These are phyloP conservation scores for Barnettozyma siamensis DNA, from an alignment of 805 yeast genomes.

Conservation along the genomic window DNA sequence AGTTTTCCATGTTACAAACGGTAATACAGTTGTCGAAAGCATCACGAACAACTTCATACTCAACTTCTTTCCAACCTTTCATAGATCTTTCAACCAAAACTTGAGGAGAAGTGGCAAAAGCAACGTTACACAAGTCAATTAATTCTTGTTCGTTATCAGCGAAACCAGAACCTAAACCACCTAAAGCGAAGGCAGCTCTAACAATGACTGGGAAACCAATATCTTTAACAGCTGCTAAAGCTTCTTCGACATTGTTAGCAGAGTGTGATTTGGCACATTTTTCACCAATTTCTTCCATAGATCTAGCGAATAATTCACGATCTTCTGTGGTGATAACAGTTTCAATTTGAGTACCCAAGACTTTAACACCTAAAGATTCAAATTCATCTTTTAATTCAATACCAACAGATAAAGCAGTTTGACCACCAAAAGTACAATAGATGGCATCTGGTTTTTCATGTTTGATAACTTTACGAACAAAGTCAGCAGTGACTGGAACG, in stretches of 20 bases:
- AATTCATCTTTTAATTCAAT: constrained; percentile 93
- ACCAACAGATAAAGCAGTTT: constrained; percentile 96
- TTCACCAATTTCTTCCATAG: constrained; percentile 93
- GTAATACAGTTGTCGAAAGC: constrained; percentile 96
- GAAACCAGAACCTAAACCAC: constrained; percentile 98
- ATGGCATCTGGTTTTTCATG: constrained; percentile 97
- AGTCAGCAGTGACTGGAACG: constrained; percentile 95
- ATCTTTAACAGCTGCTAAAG: constrained; percentile 73
- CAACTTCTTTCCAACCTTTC: constrained; percentile 99
- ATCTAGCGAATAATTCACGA: constrained; percentile 89
- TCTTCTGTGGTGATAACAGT: constrained; percentile 97
- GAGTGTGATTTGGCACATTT: constrained; percentile 94
- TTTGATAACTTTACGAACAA: constrained; percentile 90
- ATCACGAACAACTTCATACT: constrained; percentile 98
- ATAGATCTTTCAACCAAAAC: constrained; percentile 91
- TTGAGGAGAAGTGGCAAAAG: constrained; percentile 95
- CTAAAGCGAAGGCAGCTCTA: constrained; percentile 95
- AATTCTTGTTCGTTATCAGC: constrained; percentile 85
- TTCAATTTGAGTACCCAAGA: constrained; percentile 93
- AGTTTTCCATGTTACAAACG: constrained; percentile 98
- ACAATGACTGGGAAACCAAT: constrained; percentile 95
- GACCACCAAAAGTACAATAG: constrained; percentile 97
- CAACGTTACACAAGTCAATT: constrained; percentile 77
- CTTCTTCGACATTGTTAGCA: constrained; percentile 75
- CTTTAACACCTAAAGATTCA: constrained; percentile 85